These are phyloP conservation scores for Haplosporangium gracile DNA, from an alignment of 192 early-diverging fungal species.

Conservation along the genomic window DNA sequence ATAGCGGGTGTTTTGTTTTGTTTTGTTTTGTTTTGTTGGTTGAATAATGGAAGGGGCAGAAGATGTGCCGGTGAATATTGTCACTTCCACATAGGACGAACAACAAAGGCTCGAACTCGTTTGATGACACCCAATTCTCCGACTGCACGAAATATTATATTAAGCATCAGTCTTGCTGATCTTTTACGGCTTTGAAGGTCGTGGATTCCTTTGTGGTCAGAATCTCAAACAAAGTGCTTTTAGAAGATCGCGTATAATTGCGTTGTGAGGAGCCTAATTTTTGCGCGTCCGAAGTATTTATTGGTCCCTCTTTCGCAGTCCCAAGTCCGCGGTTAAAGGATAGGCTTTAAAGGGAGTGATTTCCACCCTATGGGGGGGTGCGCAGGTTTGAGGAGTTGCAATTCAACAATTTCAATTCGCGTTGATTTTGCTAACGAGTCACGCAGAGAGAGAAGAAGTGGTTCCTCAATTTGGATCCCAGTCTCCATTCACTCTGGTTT, in stretches of 20 bases:
- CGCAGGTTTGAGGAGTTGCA: no score
- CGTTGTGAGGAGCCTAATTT: constrained; percentile 45
- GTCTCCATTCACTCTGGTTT: no score
- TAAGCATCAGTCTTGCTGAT: constrained; percentile 52
- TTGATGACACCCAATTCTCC: constrained; percentile 55
- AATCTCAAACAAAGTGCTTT: constrained; percentile 60
- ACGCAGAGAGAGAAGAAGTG: no score
- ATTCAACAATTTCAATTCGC: no score
- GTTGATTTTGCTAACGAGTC: no score
- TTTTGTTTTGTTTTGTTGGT: neutral
- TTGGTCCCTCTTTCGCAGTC: no score
- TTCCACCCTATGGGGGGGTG: no score
- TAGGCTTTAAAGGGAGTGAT: no score
- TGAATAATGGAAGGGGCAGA: constrained; percentile 3
- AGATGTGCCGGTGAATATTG: constrained; percentile 54
- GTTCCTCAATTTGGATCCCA: no score
- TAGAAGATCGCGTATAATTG: constrained; percentile 57
- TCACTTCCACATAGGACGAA: constrained; percentile 43
- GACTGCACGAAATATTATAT: constrained; percentile 52
- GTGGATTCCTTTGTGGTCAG: constrained; percentile 41
- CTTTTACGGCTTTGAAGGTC: constrained; percentile 59
- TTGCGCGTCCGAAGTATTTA: no score
- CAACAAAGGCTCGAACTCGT: constrained; percentile 49
- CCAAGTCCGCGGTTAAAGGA: no score
- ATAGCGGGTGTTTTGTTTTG: constrained; percentile 9